Base-by-base conservation (phyloP, 208 protist genomes). In the Leishmania guyanensis region DNA sequence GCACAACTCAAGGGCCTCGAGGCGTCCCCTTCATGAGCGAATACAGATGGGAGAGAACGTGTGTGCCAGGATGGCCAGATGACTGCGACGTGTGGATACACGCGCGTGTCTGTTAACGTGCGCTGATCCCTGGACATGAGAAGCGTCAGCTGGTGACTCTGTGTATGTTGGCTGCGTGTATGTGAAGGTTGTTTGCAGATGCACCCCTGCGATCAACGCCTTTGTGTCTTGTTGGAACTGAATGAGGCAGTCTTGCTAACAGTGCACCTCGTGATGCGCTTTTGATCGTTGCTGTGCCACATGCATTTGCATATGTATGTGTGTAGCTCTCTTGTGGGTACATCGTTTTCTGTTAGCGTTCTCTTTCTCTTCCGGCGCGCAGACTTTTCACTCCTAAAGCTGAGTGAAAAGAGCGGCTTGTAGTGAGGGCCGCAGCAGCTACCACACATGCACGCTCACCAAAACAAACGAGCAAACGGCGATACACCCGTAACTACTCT, bases 1-100 rank as follows among this genome's bases (percentile, higher is more conserved):
- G 94, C 89, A 46, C 91, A 93, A 66, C 78, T 80, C 14, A 96
- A 95, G 76, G 90, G 91, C 8, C 78, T 96, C 20, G 85, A 88
- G 39, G 64, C 79, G 22, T 68, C 64, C 0, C 12, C 70, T 6
- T 48, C 51, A n/a, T 84, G 58, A 75, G 33, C 17, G 12, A 5
- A 22, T 16, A 48, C 0, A 22, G 66, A 10, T 36, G 6, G 17
- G 43, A 33, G 1, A 22, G 50, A 17, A 29, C 8, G 36, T 20
- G 36, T 26, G 14, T 70, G 48, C 64, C 36, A 20, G 0, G 50
- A 22, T 14, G 64, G n/a, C 5, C 12, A 29, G 33, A 46, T 43
- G 17, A 12, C 43, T 39, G 33, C 76, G 29, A 62, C 20, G 46
- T n/a, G 26, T 60, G 14, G 22, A 43, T 62, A 14, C 51, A 48